Base-by-base conservation (phyloP, 371 early-diverging fungal species). In the Haplosporangium sp. region DNA sequence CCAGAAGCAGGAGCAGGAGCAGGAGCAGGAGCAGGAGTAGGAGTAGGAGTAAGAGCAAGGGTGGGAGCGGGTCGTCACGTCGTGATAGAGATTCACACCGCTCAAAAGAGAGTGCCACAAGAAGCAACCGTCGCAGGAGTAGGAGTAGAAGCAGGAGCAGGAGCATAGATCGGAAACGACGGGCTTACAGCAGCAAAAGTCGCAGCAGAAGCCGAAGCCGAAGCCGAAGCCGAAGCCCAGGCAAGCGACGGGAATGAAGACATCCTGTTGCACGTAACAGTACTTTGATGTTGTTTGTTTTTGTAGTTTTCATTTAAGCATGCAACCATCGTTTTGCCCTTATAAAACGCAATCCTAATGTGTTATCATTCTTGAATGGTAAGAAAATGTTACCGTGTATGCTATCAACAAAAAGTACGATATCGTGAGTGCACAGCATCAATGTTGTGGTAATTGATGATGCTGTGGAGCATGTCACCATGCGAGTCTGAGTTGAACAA, bases 71-170 rank as follows among this genome's bases (percentile, higher is more conserved):
- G 18, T 42, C 63, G 13, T 29, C 51, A 7, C 38, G 12, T 20
- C 55, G 38, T 37, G 21, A 37, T 11, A 5, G 43, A n/a, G 37
- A 38, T 2, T 50, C 47, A 18, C 55, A 46, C 18, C 46, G 61
- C 46, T 29, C 37, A 9, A 53, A 55, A 18, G 45, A 45, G 8
- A 42, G 20, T 13, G 29, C 29, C 29, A 29, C 29, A 29, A 29
- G 29, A 29, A 43, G 51, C 12, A 56, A 59, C 46, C 8, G 54
- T 16, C 60, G 61, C 42, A 38, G 50, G 18, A 62, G 73, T 16
- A 59, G 62, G 12, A 72, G 66, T 36, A 56, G 56, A 43, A 71
- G 62, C 57, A 73, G 60, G 14, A 62, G 67, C 43, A 63, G 59
- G 40, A 70, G 64, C 36, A 59, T 60, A 1, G 67, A 46, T 14